Evolutionary conservation across 768 basidiomycete genomes (phyloP).

Genomic region (Omphalotus guepiniiformis): DNA sequence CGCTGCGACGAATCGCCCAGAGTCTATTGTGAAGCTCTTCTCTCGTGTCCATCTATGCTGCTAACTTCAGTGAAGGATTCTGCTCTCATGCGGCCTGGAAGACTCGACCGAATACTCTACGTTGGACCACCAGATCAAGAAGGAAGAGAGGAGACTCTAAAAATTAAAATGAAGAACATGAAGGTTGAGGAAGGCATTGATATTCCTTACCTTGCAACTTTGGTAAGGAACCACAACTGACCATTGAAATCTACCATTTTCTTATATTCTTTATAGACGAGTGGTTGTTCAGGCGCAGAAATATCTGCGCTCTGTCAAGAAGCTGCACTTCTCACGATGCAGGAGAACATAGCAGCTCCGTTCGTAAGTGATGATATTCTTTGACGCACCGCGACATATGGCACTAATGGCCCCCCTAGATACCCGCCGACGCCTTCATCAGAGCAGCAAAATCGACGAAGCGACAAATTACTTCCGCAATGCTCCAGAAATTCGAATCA

Average conservation of each 20-base stretch:
- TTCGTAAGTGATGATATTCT: conserved; percentile 45
- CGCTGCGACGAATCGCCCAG: conserved; percentile 94
- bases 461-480: conserved; percentile 79
- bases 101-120: conserved; percentile 90
- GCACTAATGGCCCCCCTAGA: conserved; percentile 39
- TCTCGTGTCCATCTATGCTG: neutral
- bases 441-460: conserved; percentile 69
- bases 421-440: conserved; percentile 69
- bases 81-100: conserved; percentile 91
- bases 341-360: conserved; percentile 72
- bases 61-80: conserved; percentile 59
- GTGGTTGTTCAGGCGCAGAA: conserved; percentile 96
- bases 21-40: conserved; percentile 65
- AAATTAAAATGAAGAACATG: conserved; percentile 77
- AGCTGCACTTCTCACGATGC: conserved; percentile 91
- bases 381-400: neutral
- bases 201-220: conserved; percentile 56
- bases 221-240: conserved; percentile 45
- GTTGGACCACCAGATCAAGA: conserved; percentile 85
- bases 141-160: conserved; percentile 82
- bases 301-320: conserved; percentile 91
- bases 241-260: neutral
- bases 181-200: conserved; percentile 69
- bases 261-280: conserved; percentile 50
- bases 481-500: conserved; percentile 63